These are phyloP conservation scores for Teratosphaeria pseudoeucalypti DNA, from an alignment of 2,329 filamentous ascomycete species.

Conservation along the genomic window DNA sequence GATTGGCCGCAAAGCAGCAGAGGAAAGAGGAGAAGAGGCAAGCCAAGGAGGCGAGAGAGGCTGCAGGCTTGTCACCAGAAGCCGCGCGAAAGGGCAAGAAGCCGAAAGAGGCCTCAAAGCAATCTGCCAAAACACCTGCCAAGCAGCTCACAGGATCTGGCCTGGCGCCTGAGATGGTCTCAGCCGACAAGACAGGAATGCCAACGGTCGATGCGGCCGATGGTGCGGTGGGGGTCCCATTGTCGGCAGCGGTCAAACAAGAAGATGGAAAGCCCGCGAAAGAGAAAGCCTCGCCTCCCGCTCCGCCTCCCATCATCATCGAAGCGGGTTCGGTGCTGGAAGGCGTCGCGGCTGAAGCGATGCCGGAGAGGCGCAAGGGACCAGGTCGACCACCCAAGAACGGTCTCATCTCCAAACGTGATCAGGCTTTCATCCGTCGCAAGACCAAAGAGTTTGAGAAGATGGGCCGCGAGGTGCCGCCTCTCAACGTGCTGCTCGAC, in stretches of 20 bases:
- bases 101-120: slow-evolving; percentile 6
- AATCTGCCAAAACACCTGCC: slow-evolving; percentile 1
- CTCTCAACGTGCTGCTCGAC: slow-evolving; percentile 20
- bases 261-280: slow-evolving; percentile 1
- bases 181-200: neutral
- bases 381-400: slow-evolving; percentile 76
- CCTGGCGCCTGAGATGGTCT: neutral
- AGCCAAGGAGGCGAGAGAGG: neutral
- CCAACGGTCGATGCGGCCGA: neutral
- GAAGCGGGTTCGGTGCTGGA: slow-evolving; percentile 23
- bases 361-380: slow-evolving; percentile 57
- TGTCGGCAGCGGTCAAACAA: neutral
- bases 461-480: slow-evolving; percentile 17
- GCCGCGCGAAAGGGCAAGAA: slow-evolving; percentile 14
- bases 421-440: slow-evolving; percentile 31
- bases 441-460: slow-evolving; percentile 28
- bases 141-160: neutral
- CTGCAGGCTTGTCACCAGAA: slow-evolving; percentile 1
- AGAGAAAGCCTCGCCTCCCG: slow-evolving; percentile 7
- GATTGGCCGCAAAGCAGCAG: slow-evolving; percentile 6
- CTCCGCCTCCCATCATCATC: slow-evolving; percentile 9
- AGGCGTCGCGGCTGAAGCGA: slow-evolving; percentile 22
- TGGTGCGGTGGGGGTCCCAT: neutral
- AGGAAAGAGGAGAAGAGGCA: slow-evolving; percentile 7
- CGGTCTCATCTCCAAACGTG: slow-evolving; percentile 71